Conservation (phyloP, 73 alveolate species). For the Tetrahymena malaccensis region DNA sequence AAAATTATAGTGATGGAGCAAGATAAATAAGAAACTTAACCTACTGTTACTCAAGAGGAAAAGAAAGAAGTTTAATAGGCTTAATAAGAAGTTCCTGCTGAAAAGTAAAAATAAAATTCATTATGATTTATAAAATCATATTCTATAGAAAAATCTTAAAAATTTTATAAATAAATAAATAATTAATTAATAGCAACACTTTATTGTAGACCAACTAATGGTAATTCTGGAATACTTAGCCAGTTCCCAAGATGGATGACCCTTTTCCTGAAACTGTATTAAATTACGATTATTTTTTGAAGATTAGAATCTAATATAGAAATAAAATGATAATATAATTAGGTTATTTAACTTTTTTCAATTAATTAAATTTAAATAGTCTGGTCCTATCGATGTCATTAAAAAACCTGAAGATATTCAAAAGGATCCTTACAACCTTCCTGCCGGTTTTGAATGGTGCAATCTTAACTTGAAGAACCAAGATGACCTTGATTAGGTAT, state of each 20-base stretch:
- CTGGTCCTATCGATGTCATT: neutral
- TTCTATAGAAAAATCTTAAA: neutral
- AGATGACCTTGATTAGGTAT: constrained; percentile 66
- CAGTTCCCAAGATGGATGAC: neutral
- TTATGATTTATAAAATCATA: neutral
- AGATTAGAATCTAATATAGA: neutral
- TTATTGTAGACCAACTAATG: neutral
- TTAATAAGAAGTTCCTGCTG: neutral
- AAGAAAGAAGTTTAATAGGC: neutral
- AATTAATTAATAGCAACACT: neutral
- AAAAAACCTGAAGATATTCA: constrained; percentile 52
- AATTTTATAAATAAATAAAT: neutral
- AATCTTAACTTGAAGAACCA: constrained; percentile 68
- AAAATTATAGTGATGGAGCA: neutral
- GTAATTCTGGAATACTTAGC: neutral
- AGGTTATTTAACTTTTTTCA: neutral
- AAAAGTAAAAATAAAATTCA: neutral
- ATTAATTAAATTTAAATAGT: neutral
- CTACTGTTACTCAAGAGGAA: neutral
- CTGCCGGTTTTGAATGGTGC: constrained; percentile 85
- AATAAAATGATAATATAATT: no score
- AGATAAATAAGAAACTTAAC: neutral
- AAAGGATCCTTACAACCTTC: constrained; percentile 75
- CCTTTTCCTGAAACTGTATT: neutral
- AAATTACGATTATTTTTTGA: neutral